A percentile compares a stretch with the other conserved stretches of the same genome.
phyloP scores from a whole-genome alignment of 2,329 filamentous ascomycete genomes.

The Neurospora sp. region DNA sequence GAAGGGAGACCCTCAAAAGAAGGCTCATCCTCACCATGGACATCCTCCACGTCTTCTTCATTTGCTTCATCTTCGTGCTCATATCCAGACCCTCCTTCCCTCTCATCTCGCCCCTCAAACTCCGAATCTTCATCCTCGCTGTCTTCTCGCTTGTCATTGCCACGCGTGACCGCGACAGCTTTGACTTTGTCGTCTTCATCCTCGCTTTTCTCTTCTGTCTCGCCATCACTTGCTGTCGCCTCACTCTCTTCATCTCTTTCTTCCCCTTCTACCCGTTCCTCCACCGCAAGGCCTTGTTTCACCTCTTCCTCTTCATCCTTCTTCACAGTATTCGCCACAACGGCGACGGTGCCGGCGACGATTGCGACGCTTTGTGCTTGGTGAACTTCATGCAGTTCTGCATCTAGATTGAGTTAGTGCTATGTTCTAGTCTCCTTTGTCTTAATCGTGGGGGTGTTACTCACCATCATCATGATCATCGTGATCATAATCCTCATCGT shows the following conservation, averaged over 20 bases:
- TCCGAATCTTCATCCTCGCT: constrained; percentile 5
- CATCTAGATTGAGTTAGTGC: background rate
- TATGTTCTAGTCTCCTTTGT: background rate
- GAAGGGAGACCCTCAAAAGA: background rate
- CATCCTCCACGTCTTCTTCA: background rate
- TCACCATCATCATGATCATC: background rate
- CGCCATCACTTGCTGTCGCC: background rate
- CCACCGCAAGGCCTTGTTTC: no score
- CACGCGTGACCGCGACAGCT: constrained; percentile 14
- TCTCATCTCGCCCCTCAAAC: constrained; percentile 8
- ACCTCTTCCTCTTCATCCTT: background rate
- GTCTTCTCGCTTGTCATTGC: constrained; percentile 4
- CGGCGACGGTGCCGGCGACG: background rate
- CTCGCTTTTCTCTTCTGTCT: background rate
- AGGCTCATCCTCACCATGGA: background rate
- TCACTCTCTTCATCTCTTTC: constrained; percentile 3
- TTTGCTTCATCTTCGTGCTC: constrained; percentile 1
- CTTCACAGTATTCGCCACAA: background rate
- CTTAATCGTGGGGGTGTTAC: background rate
- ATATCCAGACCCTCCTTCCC: background rate
- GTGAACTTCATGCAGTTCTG: background rate
- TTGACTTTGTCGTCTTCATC: constrained; percentile 5
- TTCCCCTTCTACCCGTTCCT: background rate
- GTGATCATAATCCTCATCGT: background rate
- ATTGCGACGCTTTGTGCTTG: background rate